A percentile compares a stretch with the other conserved stretches of the same genome.
Conservation (phyloP, 2,329 filamentous ascomycete species). For the Hawksworthiomyces lignivorus region DNA sequence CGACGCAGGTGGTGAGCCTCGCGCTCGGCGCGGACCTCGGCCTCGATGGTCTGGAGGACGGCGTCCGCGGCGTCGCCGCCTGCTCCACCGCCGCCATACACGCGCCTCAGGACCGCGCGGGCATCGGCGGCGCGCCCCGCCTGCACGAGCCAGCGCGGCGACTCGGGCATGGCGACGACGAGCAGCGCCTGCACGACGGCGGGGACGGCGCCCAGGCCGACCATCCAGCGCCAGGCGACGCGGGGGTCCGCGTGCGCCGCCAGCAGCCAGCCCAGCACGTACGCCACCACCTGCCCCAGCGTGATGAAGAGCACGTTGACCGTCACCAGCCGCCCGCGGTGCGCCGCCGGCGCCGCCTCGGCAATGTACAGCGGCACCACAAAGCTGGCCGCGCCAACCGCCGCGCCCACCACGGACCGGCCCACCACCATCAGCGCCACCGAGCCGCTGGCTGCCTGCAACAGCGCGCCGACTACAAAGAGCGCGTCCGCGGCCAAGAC, state of each 20-base stretch:
- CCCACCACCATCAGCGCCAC: slow-evolving; percentile 61
- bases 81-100: slow-evolving; percentile 39
- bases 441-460: slow-evolving; percentile 52
- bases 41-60: slow-evolving; percentile 62
- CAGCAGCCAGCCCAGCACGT: slow-evolving; percentile 73
- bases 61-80: slow-evolving; percentile 35
- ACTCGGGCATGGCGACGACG: slow-evolving; percentile 73
- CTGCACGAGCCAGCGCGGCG: slow-evolving; percentile 78
- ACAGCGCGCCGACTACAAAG: slow-evolving; percentile 59
- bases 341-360: slow-evolving; percentile 70
- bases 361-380: slow-evolving; percentile 84
- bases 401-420: slow-evolving; percentile 61
- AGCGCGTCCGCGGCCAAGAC: slow-evolving; percentile 58
- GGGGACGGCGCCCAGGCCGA: slow-evolving; percentile 74
- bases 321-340: slow-evolving; percentile 73
- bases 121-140: slow-evolving; percentile 56
- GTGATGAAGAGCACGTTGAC: slow-evolving; percentile 79
- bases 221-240: slow-evolving; percentile 84
- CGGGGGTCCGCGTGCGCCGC: slow-evolving; percentile 41
- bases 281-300: slow-evolving; percentile 80
- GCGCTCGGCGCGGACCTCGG: slow-evolving; percentile 63
- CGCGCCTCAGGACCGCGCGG: slow-evolving; percentile 53
- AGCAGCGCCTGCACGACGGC: slow-evolving; percentile 63
- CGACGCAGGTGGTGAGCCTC: slow-evolving; percentile 40
- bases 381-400: slow-evolving; percentile 69